Evolutionary conservation across 495 filamentous ascomycete species (phyloP).

Genomic region (Hypoxylon fragiforme): DNA sequence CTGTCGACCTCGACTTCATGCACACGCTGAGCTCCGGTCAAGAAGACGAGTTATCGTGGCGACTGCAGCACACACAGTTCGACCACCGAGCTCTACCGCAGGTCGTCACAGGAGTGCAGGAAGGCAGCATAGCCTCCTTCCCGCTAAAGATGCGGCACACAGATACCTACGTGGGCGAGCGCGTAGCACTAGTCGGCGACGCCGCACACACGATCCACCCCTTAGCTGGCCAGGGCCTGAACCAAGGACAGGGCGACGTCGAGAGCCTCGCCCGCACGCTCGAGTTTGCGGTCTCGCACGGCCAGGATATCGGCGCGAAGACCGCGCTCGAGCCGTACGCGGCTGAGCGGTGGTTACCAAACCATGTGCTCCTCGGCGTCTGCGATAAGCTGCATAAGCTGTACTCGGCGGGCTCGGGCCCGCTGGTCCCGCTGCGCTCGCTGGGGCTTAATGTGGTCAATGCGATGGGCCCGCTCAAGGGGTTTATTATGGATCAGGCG

Average conservation of each 20-base stretch:
- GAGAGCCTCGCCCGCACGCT: conserved; percentile 73
- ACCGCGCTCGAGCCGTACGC: conserved; percentile 80
- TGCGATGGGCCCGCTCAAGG: conserved; percentile 75
- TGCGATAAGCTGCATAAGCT: conserved; percentile 94
- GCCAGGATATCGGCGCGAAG: conserved; percentile 77
- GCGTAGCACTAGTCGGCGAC: conserved; percentile 87
- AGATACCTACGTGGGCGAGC: conserved; percentile 84
- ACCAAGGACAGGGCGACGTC: conserved; percentile 88
- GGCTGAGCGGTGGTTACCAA: conserved; percentile 74
- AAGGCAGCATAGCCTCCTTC: conserved; percentile 83
- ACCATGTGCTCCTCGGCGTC: conserved; percentile 84
- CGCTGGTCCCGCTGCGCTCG: conserved; percentile 75
- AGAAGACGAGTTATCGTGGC: conserved; percentile 78
- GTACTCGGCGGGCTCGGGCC: conserved; percentile 74
- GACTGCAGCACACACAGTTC: conserved; percentile 66
- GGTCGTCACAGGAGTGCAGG: conserved; percentile 67
- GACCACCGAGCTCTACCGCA: conserved; percentile 51
- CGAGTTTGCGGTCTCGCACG: conserved; percentile 74
- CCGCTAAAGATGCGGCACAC: conserved; percentile 90
- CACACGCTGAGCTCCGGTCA: conserved; percentile 63
- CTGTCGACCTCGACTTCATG: conserved; percentile 82
- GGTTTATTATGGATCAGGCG: conserved; percentile 87
- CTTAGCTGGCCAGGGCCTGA: conserved; percentile 91
- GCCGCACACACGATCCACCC: conserved; percentile 95
- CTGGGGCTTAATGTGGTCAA: conserved; percentile 78